Percentiles rank a stretch among this genome's conserved stretches.
Conservation (phyloP, 139 green algal species). For the Chlorella ohadii region DNA sequence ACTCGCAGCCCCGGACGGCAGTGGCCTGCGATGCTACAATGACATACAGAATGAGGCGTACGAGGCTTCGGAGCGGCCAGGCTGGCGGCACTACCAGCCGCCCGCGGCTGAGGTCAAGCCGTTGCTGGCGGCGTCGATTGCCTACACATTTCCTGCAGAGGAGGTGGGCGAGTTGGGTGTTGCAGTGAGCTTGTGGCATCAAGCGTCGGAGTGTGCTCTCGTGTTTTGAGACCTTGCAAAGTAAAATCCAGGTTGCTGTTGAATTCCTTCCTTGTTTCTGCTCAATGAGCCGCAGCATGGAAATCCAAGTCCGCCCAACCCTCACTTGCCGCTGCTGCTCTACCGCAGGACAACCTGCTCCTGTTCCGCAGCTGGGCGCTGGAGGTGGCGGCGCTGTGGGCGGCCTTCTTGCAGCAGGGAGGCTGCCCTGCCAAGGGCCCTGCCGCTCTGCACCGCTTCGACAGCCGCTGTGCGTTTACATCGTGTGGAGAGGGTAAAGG, state of each 20-base stretch:
- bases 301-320: no score
- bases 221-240: no score
- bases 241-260: no score
- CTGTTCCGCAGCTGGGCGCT: not conserved
- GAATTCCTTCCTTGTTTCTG: not conserved
- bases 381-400: constrained; percentile 16
- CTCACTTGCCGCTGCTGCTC: no score
- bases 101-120: constrained; percentile 6
- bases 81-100: constrained; percentile 6
- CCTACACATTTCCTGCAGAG: constrained; percentile 10
- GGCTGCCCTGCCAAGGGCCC: not conserved
- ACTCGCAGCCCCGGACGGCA: no score
- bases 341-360: not conserved
- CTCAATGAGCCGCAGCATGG: no score
- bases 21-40: no score
- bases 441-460: not conserved
- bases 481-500: no score
- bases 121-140: not conserved
- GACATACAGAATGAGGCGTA: not conserved
- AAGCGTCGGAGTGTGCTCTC: no score
- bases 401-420: not conserved
- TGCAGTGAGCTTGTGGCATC: not conserved
- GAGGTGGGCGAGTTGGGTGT: not conserved
- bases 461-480: not conserved
- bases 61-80: not conserved